A percentile compares a stretch with the other conserved stretches of the same genome.
Conservation (phyloP, 192 early-diverging fungal species). For the Rhizoclosmatium globosum region DNA sequence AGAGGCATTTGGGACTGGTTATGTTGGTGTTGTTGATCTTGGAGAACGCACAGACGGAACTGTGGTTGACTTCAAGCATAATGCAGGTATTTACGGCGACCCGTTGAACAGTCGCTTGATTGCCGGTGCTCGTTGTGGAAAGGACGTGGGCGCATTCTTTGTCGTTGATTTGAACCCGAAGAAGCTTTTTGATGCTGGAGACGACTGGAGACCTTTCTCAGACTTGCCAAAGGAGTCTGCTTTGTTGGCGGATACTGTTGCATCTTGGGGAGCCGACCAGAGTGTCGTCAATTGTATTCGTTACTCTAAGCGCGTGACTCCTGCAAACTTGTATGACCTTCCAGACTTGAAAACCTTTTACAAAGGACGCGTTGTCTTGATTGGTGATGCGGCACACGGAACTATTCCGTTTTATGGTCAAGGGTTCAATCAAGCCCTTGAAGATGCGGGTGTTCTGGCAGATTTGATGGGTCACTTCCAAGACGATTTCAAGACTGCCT, state of each 20-base stretch:
- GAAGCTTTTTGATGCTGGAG: too few relatives aligned
- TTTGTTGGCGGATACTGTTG: not conserved
- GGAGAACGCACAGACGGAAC: not conserved
- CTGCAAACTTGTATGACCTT: constrained; percentile 18
- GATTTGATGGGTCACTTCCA: constrained; percentile 37
- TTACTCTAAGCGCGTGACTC: not conserved
- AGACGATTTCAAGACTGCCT: constrained; percentile 36
- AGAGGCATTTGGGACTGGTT: not conserved
- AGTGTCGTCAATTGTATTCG: constrained; percentile 2
- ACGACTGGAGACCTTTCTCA: constrained; percentile 7
- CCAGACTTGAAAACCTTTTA: constrained; percentile 1
- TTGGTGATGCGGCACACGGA: constrained; percentile 22
- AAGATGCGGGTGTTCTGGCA: not conserved
- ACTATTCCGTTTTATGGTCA: constrained; percentile 9
- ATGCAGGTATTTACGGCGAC: not conserved
- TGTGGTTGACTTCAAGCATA: not conserved
- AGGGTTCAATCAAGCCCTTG: constrained; percentile 12
- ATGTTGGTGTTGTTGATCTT: not conserved
- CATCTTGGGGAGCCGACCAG: not conserved
- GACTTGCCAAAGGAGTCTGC: constrained; percentile 6
- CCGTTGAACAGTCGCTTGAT: not conserved
- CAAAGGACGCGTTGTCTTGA: not conserved
- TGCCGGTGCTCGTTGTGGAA: too few relatives aligned
- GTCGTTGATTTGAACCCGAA: too few relatives aligned
- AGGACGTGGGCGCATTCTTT: too few relatives aligned